Percentiles rank a stretch among this genome's conserved stretches.
phyloP scores from a whole-genome alignment of 1,139 yeast genomes.

The Pichia sorboxylosa region DNA sequence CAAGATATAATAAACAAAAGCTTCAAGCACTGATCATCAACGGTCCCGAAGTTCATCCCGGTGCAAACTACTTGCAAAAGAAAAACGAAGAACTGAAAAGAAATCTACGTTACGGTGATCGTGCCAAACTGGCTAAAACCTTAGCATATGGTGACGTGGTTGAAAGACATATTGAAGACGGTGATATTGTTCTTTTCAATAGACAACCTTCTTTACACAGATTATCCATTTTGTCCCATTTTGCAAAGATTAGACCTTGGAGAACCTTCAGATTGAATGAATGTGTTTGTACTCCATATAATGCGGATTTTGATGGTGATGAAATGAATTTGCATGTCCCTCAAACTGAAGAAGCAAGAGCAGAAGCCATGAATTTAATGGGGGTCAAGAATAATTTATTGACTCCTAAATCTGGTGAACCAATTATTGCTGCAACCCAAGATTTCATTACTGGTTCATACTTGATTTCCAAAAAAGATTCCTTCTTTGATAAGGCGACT shows the following conservation, averaged over 20 bases:
- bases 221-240: conserved; percentile 86
- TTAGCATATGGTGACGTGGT: conserved; percentile 84
- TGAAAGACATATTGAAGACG: conserved; percentile 97
- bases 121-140: conserved; percentile 63
- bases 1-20: conserved; percentile 73
- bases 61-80: conserved; percentile 85
- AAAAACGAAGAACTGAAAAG: conserved; percentile 79
- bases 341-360: conserved; percentile 97
- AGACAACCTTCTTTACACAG: conserved; percentile 98
- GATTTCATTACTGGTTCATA: conserved; percentile 97
- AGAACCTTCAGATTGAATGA: conserved; percentile 93
- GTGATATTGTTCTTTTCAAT: conserved; percentile 89
- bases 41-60: conserved; percentile 89
- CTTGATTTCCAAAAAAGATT: conserved; percentile 83
- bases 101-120: conserved; percentile 81
- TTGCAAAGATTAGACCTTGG: conserved; percentile 96
- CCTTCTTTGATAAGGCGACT: conserved; percentile 81
- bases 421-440: conserved; percentile 98
- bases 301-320: conserved; percentile 99
- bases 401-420: conserved; percentile 97
- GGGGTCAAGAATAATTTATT: conserved; percentile 91
- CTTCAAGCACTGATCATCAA: conserved; percentile 61
- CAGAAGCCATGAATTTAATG: conserved; percentile 96
- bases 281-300: conserved; percentile 98
- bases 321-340: conserved; percentile 99